phyloP scores from a whole-genome alignment of 331 rosid genomes.

The Rosa hybrid region DNA sequence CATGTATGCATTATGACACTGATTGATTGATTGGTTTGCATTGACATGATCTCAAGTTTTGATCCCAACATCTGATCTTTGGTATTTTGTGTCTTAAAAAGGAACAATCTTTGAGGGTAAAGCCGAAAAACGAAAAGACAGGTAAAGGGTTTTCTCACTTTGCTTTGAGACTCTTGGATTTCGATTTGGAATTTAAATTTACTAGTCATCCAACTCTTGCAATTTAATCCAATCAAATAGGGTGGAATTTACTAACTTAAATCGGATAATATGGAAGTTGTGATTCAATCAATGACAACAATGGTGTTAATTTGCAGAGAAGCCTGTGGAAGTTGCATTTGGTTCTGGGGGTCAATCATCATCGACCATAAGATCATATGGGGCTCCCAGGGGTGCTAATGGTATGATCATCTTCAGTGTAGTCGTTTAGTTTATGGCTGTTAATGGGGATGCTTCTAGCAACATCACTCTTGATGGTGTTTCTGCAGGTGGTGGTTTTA shows the following conservation, averaged over 20 bases:
- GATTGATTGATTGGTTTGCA: slow-evolving; percentile 2
- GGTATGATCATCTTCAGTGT: slow-evolving; percentile 41
- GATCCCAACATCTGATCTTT: slow-evolving; percentile 16
- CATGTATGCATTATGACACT: slow-evolving; percentile 36
- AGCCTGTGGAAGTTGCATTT: slow-evolving; percentile 64
- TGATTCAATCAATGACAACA: not conserved
- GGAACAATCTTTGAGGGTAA: slow-evolving; percentile 53
- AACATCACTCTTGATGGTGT: slow-evolving; percentile 23
- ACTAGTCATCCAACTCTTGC: not conserved
- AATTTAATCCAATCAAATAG: not conserved
- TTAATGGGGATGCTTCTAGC: slow-evolving; percentile 26
- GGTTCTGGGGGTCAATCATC: slow-evolving; percentile 65
- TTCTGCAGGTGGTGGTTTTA: slow-evolving; percentile 28
- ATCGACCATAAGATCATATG: slow-evolving; percentile 44
- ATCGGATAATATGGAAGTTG: not conserved
- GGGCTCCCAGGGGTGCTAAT: slow-evolving; percentile 35
- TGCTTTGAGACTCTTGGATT: slow-evolving; percentile 12
- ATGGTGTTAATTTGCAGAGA: slow-evolving; percentile 44
- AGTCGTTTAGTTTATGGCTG: slow-evolving; percentile 22
- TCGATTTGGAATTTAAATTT: not conserved
- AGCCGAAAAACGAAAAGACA: slow-evolving; percentile 65
- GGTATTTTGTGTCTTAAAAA: slow-evolving; percentile 9
- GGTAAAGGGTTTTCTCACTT: slow-evolving; percentile 46
- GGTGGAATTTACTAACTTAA: not conserved
- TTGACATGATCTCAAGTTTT: not conserved